Conservation (phyloP, 2,329 filamentous ascomycete species). For the Balansia obtecta region DNA sequence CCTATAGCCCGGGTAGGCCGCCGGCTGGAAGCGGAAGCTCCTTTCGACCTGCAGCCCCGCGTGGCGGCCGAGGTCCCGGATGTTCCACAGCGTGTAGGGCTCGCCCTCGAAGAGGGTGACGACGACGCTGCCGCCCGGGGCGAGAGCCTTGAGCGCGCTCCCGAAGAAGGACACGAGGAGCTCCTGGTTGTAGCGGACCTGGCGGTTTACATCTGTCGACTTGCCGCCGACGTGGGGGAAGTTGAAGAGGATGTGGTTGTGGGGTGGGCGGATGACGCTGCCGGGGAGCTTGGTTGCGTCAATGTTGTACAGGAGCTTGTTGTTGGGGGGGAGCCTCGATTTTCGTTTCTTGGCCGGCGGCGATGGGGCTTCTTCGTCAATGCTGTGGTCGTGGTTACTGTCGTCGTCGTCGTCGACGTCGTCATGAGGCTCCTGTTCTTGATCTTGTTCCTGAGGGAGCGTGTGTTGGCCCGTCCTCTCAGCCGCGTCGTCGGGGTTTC, state of each 20-base stretch:
- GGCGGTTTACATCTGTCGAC: constrained; percentile 83
- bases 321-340: constrained; percentile 5
- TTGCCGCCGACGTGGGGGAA: constrained; percentile 94
- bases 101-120: constrained; percentile 88
- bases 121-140: constrained; percentile 49
- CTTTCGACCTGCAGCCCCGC: constrained; percentile 55
- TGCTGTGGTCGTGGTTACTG: background rate
- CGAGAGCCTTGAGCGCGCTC: constrained; percentile 28
- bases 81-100: constrained; percentile 93
- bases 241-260: constrained; percentile 83
- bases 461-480: background rate
- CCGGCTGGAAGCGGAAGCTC: constrained; percentile 57
- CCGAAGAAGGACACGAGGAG: constrained; percentile 59
- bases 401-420: background rate
- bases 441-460: background rate
- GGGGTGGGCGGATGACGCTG: constrained; percentile 36
- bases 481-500: constrained; percentile 5
- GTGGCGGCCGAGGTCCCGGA: constrained; percentile 75
- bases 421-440: background rate
- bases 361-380: background rate
- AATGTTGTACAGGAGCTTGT: constrained; percentile 9
- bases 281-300: constrained; percentile 32
- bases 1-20: constrained; percentile 58
- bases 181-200: constrained; percentile 84
- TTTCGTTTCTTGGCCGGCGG: background rate